Percentiles rank a stretch among this genome's conserved stretches.
Evolutionary conservation across 768 basidiomycete species (phyloP).

Genomic region (Serendipita sp.): DNA sequence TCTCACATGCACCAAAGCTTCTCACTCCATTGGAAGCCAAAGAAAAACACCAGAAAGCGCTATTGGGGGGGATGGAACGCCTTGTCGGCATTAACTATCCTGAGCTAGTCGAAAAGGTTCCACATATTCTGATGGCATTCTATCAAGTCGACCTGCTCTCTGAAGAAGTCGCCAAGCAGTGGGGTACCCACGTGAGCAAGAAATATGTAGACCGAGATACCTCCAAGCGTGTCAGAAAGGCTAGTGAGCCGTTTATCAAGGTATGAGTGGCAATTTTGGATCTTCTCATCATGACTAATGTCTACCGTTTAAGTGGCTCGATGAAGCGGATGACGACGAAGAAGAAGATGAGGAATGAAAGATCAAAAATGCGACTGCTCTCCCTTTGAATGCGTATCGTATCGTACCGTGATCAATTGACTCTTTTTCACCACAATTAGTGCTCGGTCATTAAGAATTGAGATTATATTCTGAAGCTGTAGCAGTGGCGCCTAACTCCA

Average conservation of each 20-base stretch:
- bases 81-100: constrained; percentile 60
- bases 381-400: not conserved
- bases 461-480: too few species aligned
- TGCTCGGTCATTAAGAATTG: too few species aligned
- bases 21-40: constrained; percentile 34
- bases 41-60: constrained; percentile 89
- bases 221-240: constrained; percentile 91
- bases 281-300: constrained; percentile 5
- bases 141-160: constrained; percentile 89
- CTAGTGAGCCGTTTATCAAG: constrained; percentile 89
- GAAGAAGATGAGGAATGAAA: constrained; percentile 18
- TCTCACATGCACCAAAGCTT: constrained; percentile 32
- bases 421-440: too few species aligned
- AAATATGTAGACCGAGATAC: constrained; percentile 92
- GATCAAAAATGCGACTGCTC: not conserved
- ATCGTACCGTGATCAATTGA: not conserved
- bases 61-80: constrained; percentile 87
- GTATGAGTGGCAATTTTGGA: constrained; percentile 20
- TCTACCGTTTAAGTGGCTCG: constrained; percentile 49
- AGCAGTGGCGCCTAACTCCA: constrained; percentile 18
- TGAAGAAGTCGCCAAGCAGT: constrained; percentile 75
- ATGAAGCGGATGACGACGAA: constrained; percentile 72
- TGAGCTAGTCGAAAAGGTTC: constrained; percentile 51
- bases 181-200: constrained; percentile 93
- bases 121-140: constrained; percentile 85